Base-by-base conservation (phyloP, 257 asterid genomes). In the Thymus quinquecostatus region DNA sequence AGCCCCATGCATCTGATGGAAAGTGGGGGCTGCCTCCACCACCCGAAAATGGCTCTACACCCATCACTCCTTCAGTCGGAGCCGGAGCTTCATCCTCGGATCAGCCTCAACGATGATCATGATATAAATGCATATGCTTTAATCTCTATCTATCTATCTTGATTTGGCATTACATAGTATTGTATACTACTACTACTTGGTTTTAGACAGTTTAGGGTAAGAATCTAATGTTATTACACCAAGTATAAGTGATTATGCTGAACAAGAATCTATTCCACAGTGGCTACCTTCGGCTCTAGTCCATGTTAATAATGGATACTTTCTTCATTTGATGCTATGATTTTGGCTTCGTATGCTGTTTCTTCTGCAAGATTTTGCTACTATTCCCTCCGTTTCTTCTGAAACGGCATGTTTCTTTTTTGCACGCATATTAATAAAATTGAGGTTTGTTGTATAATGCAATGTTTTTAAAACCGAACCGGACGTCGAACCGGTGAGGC, bases 21-120 rank as follows among this genome's bases (percentile, higher is more conserved):
- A 93, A 80, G 79, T 93, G 98, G 98, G 96, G 98, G 0, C 54
- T 71, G 10, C 82, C 94, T 1, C 97, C 96, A n/a, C 89, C 88
- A 2, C 69, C 61, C 7, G 98, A 91, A 74, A 89, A 86, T 34
- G 96, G 97, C 45, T 78, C 96, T 2, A 27, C 87, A n/a, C 79
- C 91, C 12, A 66, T 79, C 32, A 72, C 87, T 43, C 73, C 87
- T 66, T 60, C 78, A 50, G 85, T 70, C 2, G 89, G 89, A 62
- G 87, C 80, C 47, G 89, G 89, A 62, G 87, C 80, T 43, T 69
- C 89, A 13, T 85, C 81, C 51, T 75, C 96, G 0, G 98, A 92
- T 30, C 96, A 92, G 72, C 77, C 83, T 5, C 94, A 85, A 55
- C 72, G 92, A 81, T 87, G 80, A 86, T 65, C 47, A 0, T 44